Evolutionary conservation across 1,139 yeast genomes (phyloP).

Genomic region (Williopsis jadinii): DNA sequence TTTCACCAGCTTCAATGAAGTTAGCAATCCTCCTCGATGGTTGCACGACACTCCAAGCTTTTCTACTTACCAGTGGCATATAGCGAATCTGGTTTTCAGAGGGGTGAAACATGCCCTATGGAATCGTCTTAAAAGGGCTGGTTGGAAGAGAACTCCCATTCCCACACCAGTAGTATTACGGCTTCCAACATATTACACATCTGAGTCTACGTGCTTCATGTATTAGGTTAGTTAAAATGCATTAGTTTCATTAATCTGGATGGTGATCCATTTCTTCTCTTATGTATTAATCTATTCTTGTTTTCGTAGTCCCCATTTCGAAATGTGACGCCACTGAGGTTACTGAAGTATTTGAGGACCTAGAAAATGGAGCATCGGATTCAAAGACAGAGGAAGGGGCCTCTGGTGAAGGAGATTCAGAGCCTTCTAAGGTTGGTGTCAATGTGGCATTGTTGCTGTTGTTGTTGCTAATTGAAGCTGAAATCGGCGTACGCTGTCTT

Average conservation of each 20-base stretch:
- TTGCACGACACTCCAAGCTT: not conserved
- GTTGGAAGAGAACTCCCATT: conserved; percentile 1
- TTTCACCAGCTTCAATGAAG: too few species aligned
- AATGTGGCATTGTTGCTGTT: not conserved
- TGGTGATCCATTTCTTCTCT: not conserved
- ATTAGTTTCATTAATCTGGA: not conserved
- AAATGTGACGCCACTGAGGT: conserved; percentile 21
- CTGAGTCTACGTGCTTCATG: not conserved
- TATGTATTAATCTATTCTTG: conserved; percentile 4
- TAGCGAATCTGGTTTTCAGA: not conserved
- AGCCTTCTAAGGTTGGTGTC: not conserved
- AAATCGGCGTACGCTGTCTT: conserved; percentile 9
- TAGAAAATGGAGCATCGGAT: conserved; percentile 18
- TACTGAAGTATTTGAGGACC: conserved; percentile 21
- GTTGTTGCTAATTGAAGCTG: conserved; percentile 1
- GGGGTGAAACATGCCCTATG: not conserved
- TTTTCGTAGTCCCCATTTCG: conserved; percentile 12
- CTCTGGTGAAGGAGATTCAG: conserved; percentile 19
- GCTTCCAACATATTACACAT: not conserved
- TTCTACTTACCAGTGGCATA: not conserved
- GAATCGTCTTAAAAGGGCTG: conserved; percentile 2
- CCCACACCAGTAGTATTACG: conserved; percentile 3
- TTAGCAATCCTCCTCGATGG: too few species aligned
- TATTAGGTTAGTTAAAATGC: not conserved
- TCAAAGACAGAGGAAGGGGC: conserved; percentile 17